Percentiles rank a stretch among this genome's conserved stretches.
phyloP scores from a whole-genome alignment of 78 protist species.

The Chrysochromulina tobinii region DNA sequence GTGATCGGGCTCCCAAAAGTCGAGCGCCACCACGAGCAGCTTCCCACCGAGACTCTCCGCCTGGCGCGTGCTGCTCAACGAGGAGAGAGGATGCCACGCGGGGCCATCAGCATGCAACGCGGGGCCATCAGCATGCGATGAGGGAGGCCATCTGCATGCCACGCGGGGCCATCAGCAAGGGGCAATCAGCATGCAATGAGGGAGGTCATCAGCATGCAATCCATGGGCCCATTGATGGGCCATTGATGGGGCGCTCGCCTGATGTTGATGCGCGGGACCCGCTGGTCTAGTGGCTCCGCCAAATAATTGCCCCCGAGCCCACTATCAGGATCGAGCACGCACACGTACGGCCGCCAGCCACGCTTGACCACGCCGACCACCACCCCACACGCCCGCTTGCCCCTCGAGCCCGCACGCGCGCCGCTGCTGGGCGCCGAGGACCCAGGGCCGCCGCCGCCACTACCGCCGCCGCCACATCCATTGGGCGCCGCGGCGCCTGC shows the following conservation, averaged over 20 bases:
- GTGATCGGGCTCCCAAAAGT: constrained; percentile 21
- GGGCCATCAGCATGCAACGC: too few species aligned
- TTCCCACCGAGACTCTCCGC: background rate
- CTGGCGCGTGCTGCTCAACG: background rate
- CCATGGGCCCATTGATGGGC: too few species aligned
- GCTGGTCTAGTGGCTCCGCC: constrained; percentile 8
- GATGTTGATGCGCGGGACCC: background rate
- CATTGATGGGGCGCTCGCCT: too few species aligned
- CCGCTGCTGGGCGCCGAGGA: background rate
- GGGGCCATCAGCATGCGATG: too few species aligned
- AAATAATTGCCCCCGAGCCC: background rate
- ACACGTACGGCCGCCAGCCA: constrained; percentile 8
- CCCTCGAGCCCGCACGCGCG: background rate
- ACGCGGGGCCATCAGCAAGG: too few species aligned
- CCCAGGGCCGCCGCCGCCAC: background rate
- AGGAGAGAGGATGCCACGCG: too few species aligned
- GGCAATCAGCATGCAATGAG: too few species aligned
- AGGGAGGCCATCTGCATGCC: too few species aligned
- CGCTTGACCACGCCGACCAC: constrained; percentile 37
- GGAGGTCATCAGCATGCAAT: too few species aligned
- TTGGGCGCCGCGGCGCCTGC: too few species aligned
- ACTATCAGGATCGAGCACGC: background rate
- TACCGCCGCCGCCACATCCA: background rate
- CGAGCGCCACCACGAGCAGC: constrained; percentile 31
- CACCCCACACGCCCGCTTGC: background rate